phyloP scores from a whole-genome alignment of 176 grass and related monocot species.

The Lolium rigidum region DNA sequence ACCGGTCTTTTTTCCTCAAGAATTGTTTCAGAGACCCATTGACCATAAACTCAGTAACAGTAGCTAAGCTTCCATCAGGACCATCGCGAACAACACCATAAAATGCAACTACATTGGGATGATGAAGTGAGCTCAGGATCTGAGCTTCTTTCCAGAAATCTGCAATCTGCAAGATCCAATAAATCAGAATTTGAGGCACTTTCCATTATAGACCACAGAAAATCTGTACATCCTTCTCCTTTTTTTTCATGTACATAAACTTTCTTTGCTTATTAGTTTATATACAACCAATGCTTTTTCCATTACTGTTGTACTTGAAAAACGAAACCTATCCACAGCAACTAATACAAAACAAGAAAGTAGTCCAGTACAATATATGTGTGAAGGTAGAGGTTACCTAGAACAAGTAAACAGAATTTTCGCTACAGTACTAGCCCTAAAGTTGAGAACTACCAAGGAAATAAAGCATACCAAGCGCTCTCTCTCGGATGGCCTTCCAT shows the following conservation, averaged over 20 bases:
- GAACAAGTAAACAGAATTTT: constrained; percentile 16
- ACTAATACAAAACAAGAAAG: neutral
- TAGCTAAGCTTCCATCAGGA: constrained; percentile 87
- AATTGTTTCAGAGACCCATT: constrained; percentile 99
- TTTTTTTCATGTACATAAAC: too few relatives aligned
- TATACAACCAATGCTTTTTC: neutral
- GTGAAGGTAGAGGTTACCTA: neutral
- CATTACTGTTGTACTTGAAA: neutral
- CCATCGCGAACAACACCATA: constrained; percentile 99
- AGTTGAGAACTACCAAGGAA: constrained; percentile 30
- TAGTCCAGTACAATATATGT: neutral
- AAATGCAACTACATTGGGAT: constrained; percentile 98
- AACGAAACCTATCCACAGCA: neutral
- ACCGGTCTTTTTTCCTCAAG: constrained; percentile 96
- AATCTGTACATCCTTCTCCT: neutral
- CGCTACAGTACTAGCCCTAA: neutral
- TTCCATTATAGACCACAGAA: neutral
- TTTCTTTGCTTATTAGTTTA: neutral
- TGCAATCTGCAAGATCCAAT: constrained; percentile 70
- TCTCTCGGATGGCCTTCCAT: constrained; percentile 92
- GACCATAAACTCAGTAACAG: constrained; percentile 95
- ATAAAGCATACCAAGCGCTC: constrained; percentile 71
- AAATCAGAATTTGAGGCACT: constrained; percentile 38
- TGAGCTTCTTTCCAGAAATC: constrained; percentile 99
- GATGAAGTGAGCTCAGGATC: constrained; percentile 90